Base-by-base conservation (phyloP, 805 yeast genomes). In the Starmera amethionina region DNA sequence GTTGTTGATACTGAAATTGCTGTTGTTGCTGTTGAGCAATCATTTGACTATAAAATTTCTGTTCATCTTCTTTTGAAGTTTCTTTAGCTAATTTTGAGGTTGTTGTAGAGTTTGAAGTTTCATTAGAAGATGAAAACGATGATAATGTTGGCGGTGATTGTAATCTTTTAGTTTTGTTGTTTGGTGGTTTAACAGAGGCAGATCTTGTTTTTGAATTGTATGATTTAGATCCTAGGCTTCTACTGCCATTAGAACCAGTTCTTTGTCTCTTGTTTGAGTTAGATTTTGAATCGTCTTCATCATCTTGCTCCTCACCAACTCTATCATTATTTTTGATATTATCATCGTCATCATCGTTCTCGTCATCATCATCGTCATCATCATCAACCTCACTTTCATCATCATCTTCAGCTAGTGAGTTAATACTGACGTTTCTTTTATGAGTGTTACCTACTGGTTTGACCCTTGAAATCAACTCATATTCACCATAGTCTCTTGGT, bases 401-500 rank as follows among this genome's bases (percentile, higher is more conserved):
- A 32, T 49, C 52, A 13, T 53, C 43, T 34, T 42, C 33, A 30
- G 46, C 45, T 4, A 45, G 39, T 4, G 50, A 43, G 1, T 32
- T 33, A 6, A 19, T 13, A 13, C 54, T 41, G 0, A 42, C 32
- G 13, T 35, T 44, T 41, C 48, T 37, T 8, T 36, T 45, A 32
- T 49, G 54, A 18, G 43, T n/a, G 12, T 31, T 27, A 6, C 14
- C 27, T 4, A 18, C 32, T 3, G 28, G 19, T 19, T 45, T 36
- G 3, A 50, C 57, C n/a, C 63, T 51, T 15, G 55, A 60, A 38
- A 47, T 47, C 36, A 72, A 64, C 45, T 61, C 62, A 55, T 77
- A 77, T 44, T 72, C 72, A 11, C 88, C 88, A 51, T 77, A 83
- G 54, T 79, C 81, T 4, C 65, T 68, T 0, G 89, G 89, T 16